Base-by-base conservation (phyloP, 2,329 filamentous ascomycete genomes). In the Penicillium sp. region DNA sequence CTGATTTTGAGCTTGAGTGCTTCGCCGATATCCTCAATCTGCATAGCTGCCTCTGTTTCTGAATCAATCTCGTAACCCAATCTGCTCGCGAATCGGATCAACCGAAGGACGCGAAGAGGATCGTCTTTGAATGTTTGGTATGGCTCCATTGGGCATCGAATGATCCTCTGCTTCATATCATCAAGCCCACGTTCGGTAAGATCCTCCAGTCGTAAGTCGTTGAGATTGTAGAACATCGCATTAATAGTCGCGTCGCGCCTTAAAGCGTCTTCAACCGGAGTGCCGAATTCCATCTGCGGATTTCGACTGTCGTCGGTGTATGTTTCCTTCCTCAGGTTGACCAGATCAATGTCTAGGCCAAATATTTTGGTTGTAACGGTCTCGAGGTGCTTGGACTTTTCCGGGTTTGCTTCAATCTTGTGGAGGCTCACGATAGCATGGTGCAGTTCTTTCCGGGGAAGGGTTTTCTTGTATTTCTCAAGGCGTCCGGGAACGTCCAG, bases 331-430 rank as follows among this genome's bases (percentile, higher is more conserved):
- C 93, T 84, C 44, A 97, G 79, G 70, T 97, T 99, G 64, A 99
- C 94, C 68, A 99, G 87, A 70, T 99, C 93, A 45, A 97, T 83
- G 68, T 97, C 93, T 46, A 95, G 81, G 1, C 89, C 91, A 67
- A 96, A 87, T 54, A 97, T 86, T 61, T 83, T 89, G 22, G 90
- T 91, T 9, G 91, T 96, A 46, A 91, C 90, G 0, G 93, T 97
- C 74, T 96, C 93, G 13, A 97, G 83, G 70, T 97, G 91, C 76
- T 97, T 97, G 18, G 92, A 96, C 76, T 96, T 97, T 67, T 97
- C 92, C 0, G 92, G 93, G 71, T 97, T 97, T 54, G 88, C 88
- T 49, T 89, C 88, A 62, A 97, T 93, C 72, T 91, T 95, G 79
- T 97, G 89, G 31, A 97, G 80, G 59, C 85, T 88, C 47, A 89